Conservation (phyloP, 306 rosid genomes). For the Glycine soja region DNA sequence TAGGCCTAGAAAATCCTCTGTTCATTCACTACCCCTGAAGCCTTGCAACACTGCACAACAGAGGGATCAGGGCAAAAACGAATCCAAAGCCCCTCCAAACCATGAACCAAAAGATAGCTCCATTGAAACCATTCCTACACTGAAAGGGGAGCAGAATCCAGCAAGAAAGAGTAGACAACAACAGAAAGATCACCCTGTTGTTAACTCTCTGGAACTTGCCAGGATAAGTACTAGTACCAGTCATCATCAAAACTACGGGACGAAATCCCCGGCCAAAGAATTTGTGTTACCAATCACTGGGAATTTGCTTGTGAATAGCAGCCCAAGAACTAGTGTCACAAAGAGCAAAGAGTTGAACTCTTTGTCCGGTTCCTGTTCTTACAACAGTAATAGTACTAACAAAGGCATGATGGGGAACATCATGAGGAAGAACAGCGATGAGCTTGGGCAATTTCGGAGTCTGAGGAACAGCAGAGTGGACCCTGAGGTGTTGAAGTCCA, state of each 20-base stretch:
- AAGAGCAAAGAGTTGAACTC: conserved; percentile 49
- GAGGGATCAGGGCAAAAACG: conserved; percentile 41
- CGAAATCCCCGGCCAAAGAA: conserved; percentile 51
- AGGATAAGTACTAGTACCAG: conserved; percentile 52
- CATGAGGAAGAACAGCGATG: conserved; percentile 67
- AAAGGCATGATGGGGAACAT: conserved; percentile 77
- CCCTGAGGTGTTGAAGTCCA: conserved; percentile 76
- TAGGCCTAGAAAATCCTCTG: conserved; percentile 71
- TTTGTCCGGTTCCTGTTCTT: conserved; percentile 23
- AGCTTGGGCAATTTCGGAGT: conserved; percentile 53
- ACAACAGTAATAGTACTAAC: conserved; percentile 37
- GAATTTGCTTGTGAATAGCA: conserved; percentile 54
- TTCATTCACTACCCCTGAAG: conserved; percentile 74
- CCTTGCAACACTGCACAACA: conserved; percentile 40
- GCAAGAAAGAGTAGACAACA: conserved; percentile 49
- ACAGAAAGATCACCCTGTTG: conserved; percentile 42
- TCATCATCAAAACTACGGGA: conserved; percentile 47
- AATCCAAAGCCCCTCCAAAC: conserved; percentile 38
- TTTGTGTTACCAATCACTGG: conserved; percentile 59
- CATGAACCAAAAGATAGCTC: conserved; percentile 43
- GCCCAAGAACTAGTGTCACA: conserved; percentile 51
- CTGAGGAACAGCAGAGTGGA: conserved; percentile 52
- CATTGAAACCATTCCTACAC: not conserved
- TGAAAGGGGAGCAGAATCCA: conserved; percentile 47
- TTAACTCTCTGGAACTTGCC: conserved; percentile 51